Percentiles rank a stretch among this genome's conserved stretches.
phyloP scores from a whole-genome alignment of 1,139 yeast species.

The Candida tropicalis region DNA sequence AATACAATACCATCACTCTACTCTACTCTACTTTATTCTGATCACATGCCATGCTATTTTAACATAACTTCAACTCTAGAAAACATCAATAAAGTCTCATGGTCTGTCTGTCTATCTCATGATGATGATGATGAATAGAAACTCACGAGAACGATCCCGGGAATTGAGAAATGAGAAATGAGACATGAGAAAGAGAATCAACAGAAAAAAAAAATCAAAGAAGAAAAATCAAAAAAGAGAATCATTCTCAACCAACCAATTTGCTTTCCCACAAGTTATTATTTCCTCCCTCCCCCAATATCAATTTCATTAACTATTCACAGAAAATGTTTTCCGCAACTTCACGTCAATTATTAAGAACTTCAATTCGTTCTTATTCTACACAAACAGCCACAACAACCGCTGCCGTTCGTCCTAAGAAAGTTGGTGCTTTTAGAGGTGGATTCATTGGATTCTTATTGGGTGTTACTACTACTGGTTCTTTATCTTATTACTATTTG shows the following conservation, averaged over 20 bases:
- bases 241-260: conserved; percentile 1
- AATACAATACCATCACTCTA: no score
- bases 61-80: no score
- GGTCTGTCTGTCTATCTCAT: no score
- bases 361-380: conserved; percentile 36
- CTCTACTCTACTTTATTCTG: no score
- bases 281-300: background rate
- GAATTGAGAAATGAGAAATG: no score
- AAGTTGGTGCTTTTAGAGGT: conserved; percentile 65
- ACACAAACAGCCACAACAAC: conserved; percentile 26
- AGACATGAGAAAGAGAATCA: background rate
- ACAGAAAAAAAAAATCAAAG: background rate
- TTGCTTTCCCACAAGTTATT: background rate
- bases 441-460: conserved; percentile 74
- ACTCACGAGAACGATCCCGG: no score
- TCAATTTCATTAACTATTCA: background rate
- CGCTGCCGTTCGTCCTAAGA: conserved; percentile 31
- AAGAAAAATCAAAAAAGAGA: background rate
- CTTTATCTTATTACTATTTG: conserved; percentile 74
- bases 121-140: no score
- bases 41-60: no score
- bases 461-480: conserved; percentile 76
- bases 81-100: no score
- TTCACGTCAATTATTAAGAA: conserved; percentile 25
- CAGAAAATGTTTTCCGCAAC: conserved; percentile 5